Conservation (phyloP, 805 yeast species). For the Ogataea parapolymorpha region DNA sequence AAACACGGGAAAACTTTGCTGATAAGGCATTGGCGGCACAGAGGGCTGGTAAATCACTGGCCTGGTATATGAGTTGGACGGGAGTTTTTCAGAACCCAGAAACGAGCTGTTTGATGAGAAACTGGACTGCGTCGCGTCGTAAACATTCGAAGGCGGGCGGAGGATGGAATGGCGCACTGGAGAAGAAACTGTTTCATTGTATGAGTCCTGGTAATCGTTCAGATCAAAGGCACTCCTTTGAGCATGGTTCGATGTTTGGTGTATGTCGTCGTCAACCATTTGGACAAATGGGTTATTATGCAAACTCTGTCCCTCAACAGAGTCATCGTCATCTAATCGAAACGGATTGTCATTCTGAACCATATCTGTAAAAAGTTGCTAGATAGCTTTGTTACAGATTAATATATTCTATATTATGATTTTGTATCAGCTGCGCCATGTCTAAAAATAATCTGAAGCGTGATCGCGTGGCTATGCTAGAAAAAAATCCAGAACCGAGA, state of each 20-base stretch:
- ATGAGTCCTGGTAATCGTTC: conserved; percentile 4
- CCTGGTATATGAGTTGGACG: neutral
- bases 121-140: conserved; percentile 6
- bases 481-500: neutral
- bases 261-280: neutral
- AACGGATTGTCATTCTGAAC: conserved; percentile 12
- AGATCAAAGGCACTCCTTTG: conserved; percentile 5
- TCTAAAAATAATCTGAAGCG: conserved; percentile 1
- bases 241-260: neutral
- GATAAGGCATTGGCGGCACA: conserved; percentile 7
- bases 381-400: neutral
- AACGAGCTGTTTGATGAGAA: conserved; percentile 6
- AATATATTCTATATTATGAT: conserved; percentile 7
- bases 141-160: conserved; percentile 8
- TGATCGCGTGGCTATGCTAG: conserved; percentile 6
- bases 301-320: conserved; percentile 2
- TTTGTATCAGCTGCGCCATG: conserved; percentile 7
- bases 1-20: conserved; percentile 15
- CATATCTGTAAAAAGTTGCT: neutral
- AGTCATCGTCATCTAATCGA: conserved; percentile 14
- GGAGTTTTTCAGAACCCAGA: conserved; percentile 3
- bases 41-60: conserved; percentile 1
- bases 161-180: conserved; percentile 3
- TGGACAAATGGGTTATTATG: conserved; percentile 3
- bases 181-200: conserved; percentile 1